Evolutionary conservation across 208 protist species (phyloP), one percentile per base, ranked within the genome.

Genomic region (Trypanosoma mega): DNA sequence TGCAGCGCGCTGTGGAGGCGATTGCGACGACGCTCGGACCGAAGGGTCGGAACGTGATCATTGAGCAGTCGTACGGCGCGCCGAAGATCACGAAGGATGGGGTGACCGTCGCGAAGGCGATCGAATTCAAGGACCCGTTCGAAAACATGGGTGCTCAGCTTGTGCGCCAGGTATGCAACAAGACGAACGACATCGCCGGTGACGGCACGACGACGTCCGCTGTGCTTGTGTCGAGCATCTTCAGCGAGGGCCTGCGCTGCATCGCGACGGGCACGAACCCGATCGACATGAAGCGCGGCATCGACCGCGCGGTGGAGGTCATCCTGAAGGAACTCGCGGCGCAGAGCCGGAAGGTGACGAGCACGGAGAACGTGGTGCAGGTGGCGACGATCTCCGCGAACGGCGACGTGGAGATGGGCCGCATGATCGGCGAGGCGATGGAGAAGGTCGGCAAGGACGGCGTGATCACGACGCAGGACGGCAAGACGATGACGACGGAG

Each of bases 31-130:
- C 98, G 29, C 90, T 99, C 16, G 98, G 98, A 18, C 98, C 98
- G 72, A 99, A 98, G 85, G 98, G 98, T 37, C 85, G 98, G 61
- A 99, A 99, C 72, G 98, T 99, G 23, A 96, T 99, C 34, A 97
- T 99, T 39, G 98, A 99, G 66, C 97, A 99, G 75, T 58, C 84
- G 45, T 99, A 97, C 73, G 98, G 97, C 51, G 61, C 86, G 20
- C 98, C 98, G 43, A 98, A 99, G 70, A 99, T 99, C 80, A 99
- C 99, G 33, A 99, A 99, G 91, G 98, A 99, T 66, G 99, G 99
- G 81, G 98, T 99, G 39, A 99, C 98, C 21, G 99, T 99, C 18
- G 99, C 98, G 16, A 98, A 98, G 74, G 69, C 90, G 39, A 98
- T 99, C 60, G 97, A 99, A 68, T 99, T 99, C 66, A 76, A 92